Evolutionary conservation across 345 rosid genomes (phyloP), one percentile per base, ranked within the genome.

Genomic region (Melaleuca quinquenervia): DNA sequence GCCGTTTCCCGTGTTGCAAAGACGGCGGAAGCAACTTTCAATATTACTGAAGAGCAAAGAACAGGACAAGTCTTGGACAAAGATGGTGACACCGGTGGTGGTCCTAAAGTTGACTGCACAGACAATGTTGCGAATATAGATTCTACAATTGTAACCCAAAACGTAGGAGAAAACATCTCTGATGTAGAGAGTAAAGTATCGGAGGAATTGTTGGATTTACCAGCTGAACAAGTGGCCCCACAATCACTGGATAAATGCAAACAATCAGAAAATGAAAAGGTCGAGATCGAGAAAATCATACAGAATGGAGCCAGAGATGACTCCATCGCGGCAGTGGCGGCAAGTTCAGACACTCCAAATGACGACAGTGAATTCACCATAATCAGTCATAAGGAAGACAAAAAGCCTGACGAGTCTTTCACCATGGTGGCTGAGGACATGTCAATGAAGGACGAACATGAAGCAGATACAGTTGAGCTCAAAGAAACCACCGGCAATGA

Each of bases 271-370:
- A 20, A 32, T 70, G 78, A 70, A 32, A 32, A 18, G 24, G 48
- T 70, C 6, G 78, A 70, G 78, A 70, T 70, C 1, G 45, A 70
- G 24, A 32, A 70, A 15, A 32, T 16, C 78, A 70, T 70, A 70
- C 78, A 70, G 78, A 70, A 70, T 70, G 78, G 78, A 70, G 48
- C 24, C 48, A 70, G 78, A 70, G 78, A 70, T 70, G 78, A 45
- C 24, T 76, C 78, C 58, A 74, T 83, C 85, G 51, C 84, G 32
- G 82, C 83, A 7, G 48, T 55, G 48, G 87, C 85, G 84, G 83
- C 84, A 86, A 82, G 75, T 85, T 49, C 70, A 64, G 78, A 32
- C 45, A 70, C 78, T 70, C 78, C 78, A 89, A 76, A 82, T 82
- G 84, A 82, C 3, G 56, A 70, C 78, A 53, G 9, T 18, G 55